Conservation (phyloP, 2,329 filamentous ascomycete genomes). For the Fusarium sp. region DNA sequence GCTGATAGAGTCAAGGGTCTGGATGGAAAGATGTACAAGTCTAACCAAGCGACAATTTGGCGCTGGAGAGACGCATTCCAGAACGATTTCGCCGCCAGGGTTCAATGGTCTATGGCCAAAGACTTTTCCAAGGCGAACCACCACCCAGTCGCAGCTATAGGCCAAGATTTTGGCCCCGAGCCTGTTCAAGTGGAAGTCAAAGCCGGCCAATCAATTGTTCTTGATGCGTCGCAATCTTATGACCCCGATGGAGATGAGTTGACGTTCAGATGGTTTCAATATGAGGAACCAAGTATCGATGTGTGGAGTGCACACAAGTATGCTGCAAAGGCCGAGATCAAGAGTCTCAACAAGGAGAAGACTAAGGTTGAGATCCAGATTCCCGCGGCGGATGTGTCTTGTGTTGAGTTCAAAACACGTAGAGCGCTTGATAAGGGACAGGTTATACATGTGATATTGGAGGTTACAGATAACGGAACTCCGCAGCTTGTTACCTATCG, state of each 20-base stretch:
- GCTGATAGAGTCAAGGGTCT: conserved; percentile 48
- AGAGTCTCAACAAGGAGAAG: conserved; percentile 8
- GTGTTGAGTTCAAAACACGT: neutral
- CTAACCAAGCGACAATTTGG: conserved; percentile 58
- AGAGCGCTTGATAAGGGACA: neutral
- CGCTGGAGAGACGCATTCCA: conserved; percentile 60
- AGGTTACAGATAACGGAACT: neutral
- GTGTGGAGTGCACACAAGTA: conserved; percentile 50
- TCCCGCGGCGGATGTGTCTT: neutral
- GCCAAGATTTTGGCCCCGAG: conserved; percentile 57
- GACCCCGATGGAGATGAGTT: conserved; percentile 62
- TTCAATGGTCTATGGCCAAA: conserved; percentile 56
- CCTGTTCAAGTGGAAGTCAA: conserved; percentile 58
- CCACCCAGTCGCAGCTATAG: conserved; percentile 60
- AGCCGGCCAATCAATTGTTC: conserved; percentile 56
- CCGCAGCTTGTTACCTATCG: neutral
- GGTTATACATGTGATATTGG: neutral
- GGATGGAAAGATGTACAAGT: conserved; percentile 28
- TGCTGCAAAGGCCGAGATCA: conserved; percentile 17
- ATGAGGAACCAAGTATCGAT: conserved; percentile 53
- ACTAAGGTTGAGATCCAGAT: conserved; percentile 15
- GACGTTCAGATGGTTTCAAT: conserved; percentile 67
- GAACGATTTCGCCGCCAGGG: conserved; percentile 60
- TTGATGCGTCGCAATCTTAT: conserved; percentile 63
- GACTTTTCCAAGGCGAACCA: conserved; percentile 59